phyloP scores from a whole-genome alignment of 108 stramenopile genomes.

The Nitzschia sp. region DNA sequence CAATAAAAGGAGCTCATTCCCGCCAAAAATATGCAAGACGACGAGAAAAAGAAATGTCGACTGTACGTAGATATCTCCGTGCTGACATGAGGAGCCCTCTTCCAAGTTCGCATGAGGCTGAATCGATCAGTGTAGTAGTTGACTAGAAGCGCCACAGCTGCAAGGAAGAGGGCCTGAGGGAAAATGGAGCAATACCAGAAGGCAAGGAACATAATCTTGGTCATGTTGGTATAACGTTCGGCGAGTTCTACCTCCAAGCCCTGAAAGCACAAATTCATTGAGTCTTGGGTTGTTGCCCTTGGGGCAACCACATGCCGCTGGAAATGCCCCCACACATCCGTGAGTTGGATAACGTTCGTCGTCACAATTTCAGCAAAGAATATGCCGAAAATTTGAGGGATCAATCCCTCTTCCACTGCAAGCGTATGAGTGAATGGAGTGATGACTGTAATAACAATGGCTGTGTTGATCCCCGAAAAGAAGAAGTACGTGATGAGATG shows the following conservation, averaged over 20 bases:
- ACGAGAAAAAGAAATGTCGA: constrained; percentile 72
- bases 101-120: constrained; percentile 76
- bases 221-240: constrained; percentile 73
- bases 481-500: no score
- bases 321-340: constrained; percentile 55
- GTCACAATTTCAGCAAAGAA: constrained; percentile 83
- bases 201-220: constrained; percentile 70
- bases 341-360: constrained; percentile 57
- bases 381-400: constrained; percentile 36
- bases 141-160: constrained; percentile 61
- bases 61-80: constrained; percentile 66
- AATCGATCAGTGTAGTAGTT: constrained; percentile 77
- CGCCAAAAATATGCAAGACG: constrained; percentile 63
- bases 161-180: constrained; percentile 70
- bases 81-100: constrained; percentile 64
- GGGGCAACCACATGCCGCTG: constrained; percentile 79
- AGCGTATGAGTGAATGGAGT: constrained; percentile 74
- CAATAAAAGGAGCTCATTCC: constrained; percentile 77
- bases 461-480: no score
- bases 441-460: constrained; percentile 79
- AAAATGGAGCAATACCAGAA: constrained; percentile 82
- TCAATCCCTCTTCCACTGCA: constrained; percentile 23
- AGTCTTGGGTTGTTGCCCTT: constrained; percentile 73
- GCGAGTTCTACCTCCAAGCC: constrained; percentile 62
- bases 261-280: constrained; percentile 76